Percentiles rank a stretch among this genome's conserved stretches.
Evolutionary conservation across 495 filamentous ascomycete species (phyloP).

Genomic region (Lophiotrema nucula): DNA sequence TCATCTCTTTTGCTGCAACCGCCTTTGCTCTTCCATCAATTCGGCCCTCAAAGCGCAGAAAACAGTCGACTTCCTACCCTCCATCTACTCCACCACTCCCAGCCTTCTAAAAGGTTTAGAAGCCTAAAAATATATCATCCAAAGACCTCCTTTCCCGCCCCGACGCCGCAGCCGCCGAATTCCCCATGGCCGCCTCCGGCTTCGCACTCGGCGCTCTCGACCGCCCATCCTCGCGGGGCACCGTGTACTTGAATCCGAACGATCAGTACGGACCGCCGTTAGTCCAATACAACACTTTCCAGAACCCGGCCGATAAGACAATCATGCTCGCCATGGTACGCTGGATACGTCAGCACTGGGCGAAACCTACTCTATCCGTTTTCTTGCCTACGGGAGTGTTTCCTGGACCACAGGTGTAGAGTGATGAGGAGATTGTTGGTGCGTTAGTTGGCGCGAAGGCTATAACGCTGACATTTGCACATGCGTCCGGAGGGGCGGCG

Average conservation of each 20-base stretch:
- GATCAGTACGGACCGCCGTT: conserved; percentile 10
- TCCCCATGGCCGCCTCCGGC: conserved; percentile 23
- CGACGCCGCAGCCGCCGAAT: conserved; percentile 14
- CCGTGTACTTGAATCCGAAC: conserved; percentile 16
- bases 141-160: not conserved
- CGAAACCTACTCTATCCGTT: not conserved
- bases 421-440: conserved; percentile 9
- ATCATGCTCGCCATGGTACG: conserved; percentile 23
- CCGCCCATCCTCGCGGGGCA: conserved; percentile 35
- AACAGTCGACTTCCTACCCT: conserved; percentile 7
- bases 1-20: too few species aligned
- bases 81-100: conserved; percentile 5
- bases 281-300: conserved; percentile 26
- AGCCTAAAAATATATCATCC: conserved; percentile 22
- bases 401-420: not conserved
- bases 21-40: too few species aligned
- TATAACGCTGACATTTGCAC: not conserved
- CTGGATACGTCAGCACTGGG: not conserved
- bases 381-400: conserved; percentile 4
- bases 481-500: not conserved
- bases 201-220: conserved; percentile 18
- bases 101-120: conserved; percentile 35
- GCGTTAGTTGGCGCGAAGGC: not conserved
- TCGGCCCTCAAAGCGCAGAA: not conserved
- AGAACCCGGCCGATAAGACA: conserved; percentile 30